These are phyloP conservation scores for Pseudogymnoascus sp. DNA, from an alignment of 2,329 filamentous ascomycete species.

Conservation along the genomic window DNA sequence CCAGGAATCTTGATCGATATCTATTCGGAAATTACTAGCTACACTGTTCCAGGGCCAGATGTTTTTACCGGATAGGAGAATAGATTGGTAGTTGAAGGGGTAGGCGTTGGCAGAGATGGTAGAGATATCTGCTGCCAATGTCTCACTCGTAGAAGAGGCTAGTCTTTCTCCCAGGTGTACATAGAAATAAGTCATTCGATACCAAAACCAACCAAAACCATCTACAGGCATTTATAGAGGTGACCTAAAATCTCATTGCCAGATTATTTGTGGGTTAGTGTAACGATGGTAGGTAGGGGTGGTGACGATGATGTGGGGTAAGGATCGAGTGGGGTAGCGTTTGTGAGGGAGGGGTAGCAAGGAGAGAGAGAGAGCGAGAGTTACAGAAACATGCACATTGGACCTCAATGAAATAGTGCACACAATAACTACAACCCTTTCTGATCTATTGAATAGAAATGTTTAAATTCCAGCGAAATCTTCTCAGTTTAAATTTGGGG, in stretches of 20 bases:
- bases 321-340: neutral
- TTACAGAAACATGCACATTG: neutral
- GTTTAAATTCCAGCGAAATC: neutral
- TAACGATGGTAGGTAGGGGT: neutral
- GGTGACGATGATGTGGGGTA: neutral
- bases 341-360: neutral
- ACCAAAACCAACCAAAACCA: neutral
- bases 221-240: neutral
- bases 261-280: neutral
- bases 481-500: neutral
- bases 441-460: neutral
- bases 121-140: neutral
- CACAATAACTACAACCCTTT: neutral
- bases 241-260: neutral
- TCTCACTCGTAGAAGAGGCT: neutral
- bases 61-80: constrained; percentile 23
- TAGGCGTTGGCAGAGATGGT: neutral
- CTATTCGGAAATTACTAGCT: constrained; percentile 31
- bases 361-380: neutral
- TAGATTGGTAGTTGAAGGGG: neutral
- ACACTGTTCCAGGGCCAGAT: constrained; percentile 34
- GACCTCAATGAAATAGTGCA: neutral
- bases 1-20: constrained; percentile 44
- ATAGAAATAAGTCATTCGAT: neutral
- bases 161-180: neutral